These are phyloP conservation scores for Microdochium bolleyi DNA, from an alignment of 2,329 filamentous ascomycete genomes.

Conservation along the genomic window DNA sequence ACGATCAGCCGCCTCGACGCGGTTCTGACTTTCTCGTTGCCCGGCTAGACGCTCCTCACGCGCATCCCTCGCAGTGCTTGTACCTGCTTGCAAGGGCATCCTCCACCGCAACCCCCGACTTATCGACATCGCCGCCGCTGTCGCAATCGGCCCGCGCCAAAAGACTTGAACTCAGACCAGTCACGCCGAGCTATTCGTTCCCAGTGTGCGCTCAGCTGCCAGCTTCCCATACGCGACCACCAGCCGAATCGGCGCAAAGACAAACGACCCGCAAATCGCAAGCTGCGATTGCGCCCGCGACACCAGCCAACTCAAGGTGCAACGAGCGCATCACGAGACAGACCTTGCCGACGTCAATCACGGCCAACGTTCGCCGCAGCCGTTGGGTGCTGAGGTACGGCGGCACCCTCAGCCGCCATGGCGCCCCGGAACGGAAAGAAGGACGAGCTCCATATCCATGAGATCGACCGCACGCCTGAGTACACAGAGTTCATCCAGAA, in stretches of 20 bases:
- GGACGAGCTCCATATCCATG: constrained; percentile 18
- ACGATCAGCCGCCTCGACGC: background rate
- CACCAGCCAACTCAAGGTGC: too few species aligned
- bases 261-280: too few species aligned
- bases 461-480: constrained; percentile 57
- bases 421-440: constrained; percentile 5
- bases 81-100: background rate
- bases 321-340: background rate
- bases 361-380: background rate
- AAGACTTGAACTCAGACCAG: background rate
- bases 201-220: background rate
- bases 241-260: too few species aligned
- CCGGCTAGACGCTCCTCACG: background rate
- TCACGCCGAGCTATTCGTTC: background rate
- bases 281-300: too few species aligned
- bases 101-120: background rate
- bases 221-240: too few species aligned
- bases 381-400: background rate
- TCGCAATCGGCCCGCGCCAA: background rate
- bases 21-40: background rate
- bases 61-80: background rate
- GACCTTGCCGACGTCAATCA: background rate
- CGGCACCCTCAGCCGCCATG: background rate
- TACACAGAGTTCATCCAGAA: constrained; percentile 73
- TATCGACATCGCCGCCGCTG: background rate